phyloP scores from a whole-genome alignment of 2,329 filamentous ascomycete genomes.

The Aaosphaeria arxii region DNA sequence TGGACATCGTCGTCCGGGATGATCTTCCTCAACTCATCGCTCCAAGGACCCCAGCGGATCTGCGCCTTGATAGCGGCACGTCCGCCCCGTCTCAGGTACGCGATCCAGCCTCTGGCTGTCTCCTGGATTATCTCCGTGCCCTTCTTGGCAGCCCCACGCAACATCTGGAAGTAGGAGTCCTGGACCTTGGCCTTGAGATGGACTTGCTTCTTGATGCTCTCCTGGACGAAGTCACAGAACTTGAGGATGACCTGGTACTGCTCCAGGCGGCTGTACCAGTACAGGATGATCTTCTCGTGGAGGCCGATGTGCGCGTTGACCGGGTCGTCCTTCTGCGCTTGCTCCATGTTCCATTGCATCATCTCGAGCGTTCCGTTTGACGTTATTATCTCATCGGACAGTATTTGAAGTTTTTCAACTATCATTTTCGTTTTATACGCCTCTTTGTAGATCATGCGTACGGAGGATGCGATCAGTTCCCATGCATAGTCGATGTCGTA shows the following conservation, averaged over 20 bases:
- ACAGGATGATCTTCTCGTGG: slow-evolving; percentile 20
- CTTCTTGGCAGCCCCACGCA: neutral
- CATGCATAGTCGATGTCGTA: neutral
- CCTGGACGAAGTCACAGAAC: slow-evolving; percentile 9
- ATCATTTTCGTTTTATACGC: neutral
- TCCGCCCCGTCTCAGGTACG: slow-evolving; percentile 17
- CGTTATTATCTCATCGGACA: neutral
- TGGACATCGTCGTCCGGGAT: slow-evolving; percentile 22
- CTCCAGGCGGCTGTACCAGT: slow-evolving; percentile 22
- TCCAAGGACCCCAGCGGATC: slow-evolving; percentile 19
- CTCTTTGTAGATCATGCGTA: neutral
- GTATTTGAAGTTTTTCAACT: neutral
- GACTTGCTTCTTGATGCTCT: slow-evolving; percentile 14
- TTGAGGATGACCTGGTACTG: slow-evolving; percentile 12
- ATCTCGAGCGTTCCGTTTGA: neutral
- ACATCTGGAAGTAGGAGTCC: neutral
- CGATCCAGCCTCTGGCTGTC: slow-evolving; percentile 15
- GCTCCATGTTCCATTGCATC: neutral
- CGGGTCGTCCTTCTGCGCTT: slow-evolving; percentile 8
- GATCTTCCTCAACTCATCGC: slow-evolving; percentile 12
- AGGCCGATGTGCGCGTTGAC: too few relatives aligned
- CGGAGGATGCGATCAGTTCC: neutral
- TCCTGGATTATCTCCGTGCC: slow-evolving; percentile 13
- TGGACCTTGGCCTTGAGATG: slow-evolving; percentile 15
- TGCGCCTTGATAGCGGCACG: slow-evolving; percentile 17